Evolutionary conservation across 106 monocot species (phyloP), one percentile per base, ranked within the genome.

Genomic region (Allium sativum): DNA sequence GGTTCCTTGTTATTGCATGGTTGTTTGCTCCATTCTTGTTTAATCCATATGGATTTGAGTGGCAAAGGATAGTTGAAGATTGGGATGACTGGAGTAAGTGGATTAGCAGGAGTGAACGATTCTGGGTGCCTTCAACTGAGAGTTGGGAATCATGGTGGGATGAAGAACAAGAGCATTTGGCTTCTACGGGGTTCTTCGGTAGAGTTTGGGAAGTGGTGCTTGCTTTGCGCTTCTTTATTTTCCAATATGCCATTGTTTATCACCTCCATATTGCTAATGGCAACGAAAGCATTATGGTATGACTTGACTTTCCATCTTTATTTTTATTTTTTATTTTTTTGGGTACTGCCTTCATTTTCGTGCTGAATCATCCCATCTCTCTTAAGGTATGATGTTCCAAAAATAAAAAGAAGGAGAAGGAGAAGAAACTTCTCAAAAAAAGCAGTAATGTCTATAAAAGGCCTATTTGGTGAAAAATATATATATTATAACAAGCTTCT

Each of bases 131-230:
- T 0, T 44, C 81, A 22, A 76, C 87, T 12, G 87, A 75, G 70
- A 93, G 92, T 55, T 93, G 92, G 87, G 92, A 93, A 67, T 93
- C 92, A 50, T 93, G 92, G 92, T 93, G 92, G 92, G 87, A 82
- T 10, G 82, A 79, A 60, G 87, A 93, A 71, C 92, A 84, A 12
- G 92, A 93, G 11, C 92, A 87, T 74, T 67, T 93, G 4, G 59
- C 53, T 17, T 88, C 83, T 68, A 73, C 92, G 5, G 87, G 92
- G 17, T 72, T 51, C 9, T 68, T 77, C n/a, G 92, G 92, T 43
- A 79, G 66, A 12, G 22, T 84, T 61, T 50, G 43, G 18, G 88
- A 88, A 74, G 79, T 84, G 53, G 46, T 79, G 9, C 55, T 93
- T 14, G 65, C 88, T 22, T 41, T 88, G 16, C 78, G 88, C 16